Evolutionary conservation across 805 yeast genomes (phyloP), one percentile per base, ranked within the genome.

Genomic region (Tetrapisispora phaffii): DNA sequence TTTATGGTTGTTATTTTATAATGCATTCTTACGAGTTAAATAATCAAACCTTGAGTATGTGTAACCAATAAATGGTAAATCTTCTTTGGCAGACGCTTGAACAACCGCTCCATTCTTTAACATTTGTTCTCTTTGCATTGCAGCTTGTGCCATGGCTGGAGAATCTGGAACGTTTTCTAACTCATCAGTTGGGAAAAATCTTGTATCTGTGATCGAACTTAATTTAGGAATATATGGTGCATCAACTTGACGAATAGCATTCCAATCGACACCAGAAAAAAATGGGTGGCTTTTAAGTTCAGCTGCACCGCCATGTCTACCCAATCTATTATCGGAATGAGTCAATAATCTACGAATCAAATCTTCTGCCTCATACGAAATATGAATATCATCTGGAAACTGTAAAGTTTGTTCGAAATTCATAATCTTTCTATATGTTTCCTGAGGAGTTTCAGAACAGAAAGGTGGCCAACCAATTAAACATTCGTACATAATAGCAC

Each of bases 171-270:
- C 88, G 57, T 85, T 86, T 63, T 90, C 96, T 57, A 90, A 72
- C 60, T 90, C 98, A 62, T 90, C 97, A 1, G 95, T 87, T 35
- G 98, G 97, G 87, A 93, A 93, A 71, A 90, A 90, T 55, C 97
- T 75, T 0, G 98, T 93, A 64, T 93, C 98, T 6, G 97, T 90
- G 49, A 90, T 83, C 12, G 95, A 83, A 54, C 88, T 78, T 59
- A 93, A 74, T 59, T 87, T 85, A 22, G 98, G 96, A 53, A 93
- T 84, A 57, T 88, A 88, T 20, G 97, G 97, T 3, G 96, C 96
- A 54, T 82, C 87, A 47, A 87, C 94, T 47, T 78, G 80, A 47
- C 96, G 71, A 46, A 88, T 88, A 16, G 85, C 78, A 44, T 81
- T 80, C 97, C 97, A 88, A 64, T 87, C 93, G 35, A 88, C 96